Evolutionary conservation across 768 basidiomycete genomes (phyloP).

Genomic region (Calocybe cyanea): DNA sequence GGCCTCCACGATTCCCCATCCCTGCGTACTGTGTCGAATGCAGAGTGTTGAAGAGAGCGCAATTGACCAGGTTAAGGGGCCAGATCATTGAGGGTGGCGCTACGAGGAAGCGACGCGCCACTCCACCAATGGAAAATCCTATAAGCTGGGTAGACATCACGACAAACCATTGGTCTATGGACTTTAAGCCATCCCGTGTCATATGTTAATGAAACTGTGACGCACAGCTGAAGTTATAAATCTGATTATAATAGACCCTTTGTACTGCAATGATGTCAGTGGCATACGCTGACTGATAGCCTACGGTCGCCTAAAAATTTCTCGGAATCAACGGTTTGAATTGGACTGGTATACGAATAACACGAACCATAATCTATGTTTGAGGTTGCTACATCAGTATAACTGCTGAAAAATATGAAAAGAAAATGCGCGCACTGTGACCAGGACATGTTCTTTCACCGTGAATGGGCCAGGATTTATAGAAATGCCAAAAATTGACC

Average conservation of each 20-base stretch:
- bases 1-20: conserved; percentile 53
- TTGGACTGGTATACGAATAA: no score
- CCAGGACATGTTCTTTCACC: conserved; percentile 72
- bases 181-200: no score
- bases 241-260: conserved; percentile 60
- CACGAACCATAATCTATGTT: conserved; percentile 36
- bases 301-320: conserved; percentile 50
- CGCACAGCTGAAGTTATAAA: conserved; percentile 56
- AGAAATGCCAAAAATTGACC: conserved; percentile 53
- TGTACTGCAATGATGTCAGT: conserved; percentile 72
- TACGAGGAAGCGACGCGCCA: conserved; percentile 70
- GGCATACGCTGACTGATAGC: conserved; percentile 60
- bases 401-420: conserved; percentile 2
- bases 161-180: conserved; percentile 63
- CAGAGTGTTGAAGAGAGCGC: conserved; percentile 72
- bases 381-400: not conserved
- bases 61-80: conserved; percentile 67
- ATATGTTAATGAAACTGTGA: not conserved
- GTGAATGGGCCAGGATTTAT: conserved; percentile 76
- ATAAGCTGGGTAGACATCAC: conserved; percentile 68
- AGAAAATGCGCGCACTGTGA: conserved; percentile 33
- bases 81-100: conserved; percentile 63
- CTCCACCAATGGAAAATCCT: conserved; percentile 74
- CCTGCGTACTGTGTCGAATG: conserved; percentile 68
- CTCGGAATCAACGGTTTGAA: no score